Conservation (phyloP, 2,329 filamentous ascomycete species). For the Xylaria sp. region DNA sequence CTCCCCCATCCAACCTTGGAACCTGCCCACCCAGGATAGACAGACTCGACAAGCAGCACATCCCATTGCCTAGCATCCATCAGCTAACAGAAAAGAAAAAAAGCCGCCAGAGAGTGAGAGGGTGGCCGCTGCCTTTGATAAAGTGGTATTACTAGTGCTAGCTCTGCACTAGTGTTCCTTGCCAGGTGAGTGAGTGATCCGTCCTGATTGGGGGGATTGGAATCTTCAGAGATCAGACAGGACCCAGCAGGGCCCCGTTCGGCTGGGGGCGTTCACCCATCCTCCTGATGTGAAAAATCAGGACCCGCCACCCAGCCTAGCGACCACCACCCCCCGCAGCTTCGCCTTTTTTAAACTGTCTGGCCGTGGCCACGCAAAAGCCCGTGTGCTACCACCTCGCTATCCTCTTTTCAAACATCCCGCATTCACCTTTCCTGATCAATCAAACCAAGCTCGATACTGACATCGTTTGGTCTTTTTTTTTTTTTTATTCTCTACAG, state of each 20-base stretch:
- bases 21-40: too few species aligned
- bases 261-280: slow-evolving; percentile 2
- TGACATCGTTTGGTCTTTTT: slow-evolving; percentile 44
- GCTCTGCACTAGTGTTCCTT: slow-evolving; percentile 24
- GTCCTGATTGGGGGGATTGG: slow-evolving; percentile 18
- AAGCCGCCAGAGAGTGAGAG: too few species aligned
- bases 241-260: slow-evolving; percentile 21
- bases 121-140: slow-evolving; percentile 12
- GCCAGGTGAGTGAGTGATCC: slow-evolving; percentile 9
- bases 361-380: slow-evolving; percentile 44
- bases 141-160: slow-evolving; percentile 29
- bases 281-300: slow-evolving; percentile 14
- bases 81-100: slow-evolving; percentile 11
- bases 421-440: slow-evolving; percentile 52
- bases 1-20: not conserved
- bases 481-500: too few species aligned
- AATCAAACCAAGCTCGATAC: slow-evolving; percentile 44
- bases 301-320: slow-evolving; percentile 27
- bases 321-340: slow-evolving; percentile 30
- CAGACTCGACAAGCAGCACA: too few species aligned
- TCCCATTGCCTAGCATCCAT: slow-evolving; percentile 2
- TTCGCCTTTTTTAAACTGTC: slow-evolving; percentile 42
- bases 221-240: slow-evolving; percentile 28
- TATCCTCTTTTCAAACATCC: slow-evolving; percentile 55
- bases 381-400: slow-evolving; percentile 52